phyloP scores from a whole-genome alignment of 768 basidiomycete genomes.

The Pisolithus marmoratus region DNA sequence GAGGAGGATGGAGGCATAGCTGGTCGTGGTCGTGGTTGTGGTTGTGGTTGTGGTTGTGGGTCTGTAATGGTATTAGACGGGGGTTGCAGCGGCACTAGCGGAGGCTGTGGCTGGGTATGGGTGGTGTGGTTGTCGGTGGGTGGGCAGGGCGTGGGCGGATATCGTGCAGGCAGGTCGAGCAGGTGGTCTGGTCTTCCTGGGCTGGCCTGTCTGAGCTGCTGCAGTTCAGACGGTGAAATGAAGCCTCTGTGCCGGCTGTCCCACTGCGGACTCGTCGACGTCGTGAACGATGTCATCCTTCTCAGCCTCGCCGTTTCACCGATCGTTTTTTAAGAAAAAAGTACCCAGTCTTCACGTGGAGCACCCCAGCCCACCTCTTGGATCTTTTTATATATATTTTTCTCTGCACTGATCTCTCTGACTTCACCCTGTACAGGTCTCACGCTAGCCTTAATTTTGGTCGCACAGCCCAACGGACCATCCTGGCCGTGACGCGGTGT shows the following conservation, averaged over 20 bases:
- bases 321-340: too few relatives aligned
- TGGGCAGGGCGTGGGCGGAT: constrained; percentile 8
- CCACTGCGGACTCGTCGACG: constrained; percentile 31
- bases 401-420: too few relatives aligned
- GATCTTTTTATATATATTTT: too few relatives aligned
- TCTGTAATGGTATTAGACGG: not conserved
- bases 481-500: not conserved
- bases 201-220: constrained; percentile 29
- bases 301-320: not conserved
- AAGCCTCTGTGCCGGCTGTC: constrained; percentile 30
- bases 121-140: not conserved
- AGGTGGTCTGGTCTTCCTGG: constrained; percentile 24
- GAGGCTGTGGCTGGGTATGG: constrained; percentile 6
- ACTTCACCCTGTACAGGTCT: not conserved
- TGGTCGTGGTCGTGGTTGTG: constrained; percentile 18
- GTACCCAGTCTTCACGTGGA: too few relatives aligned
- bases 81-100: constrained; percentile 1
- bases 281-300: constrained; percentile 11
- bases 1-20: constrained; percentile 16
- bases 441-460: not conserved
- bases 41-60: constrained; percentile 10
- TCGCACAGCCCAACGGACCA: not conserved
- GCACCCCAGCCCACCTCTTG: too few relatives aligned
- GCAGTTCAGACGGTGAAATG: constrained; percentile 28
- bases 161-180: constrained; percentile 31